These are phyloP conservation scores for Whalleya microplaca DNA, from an alignment of 2,329 filamentous ascomycete species.

Conservation along the genomic window DNA sequence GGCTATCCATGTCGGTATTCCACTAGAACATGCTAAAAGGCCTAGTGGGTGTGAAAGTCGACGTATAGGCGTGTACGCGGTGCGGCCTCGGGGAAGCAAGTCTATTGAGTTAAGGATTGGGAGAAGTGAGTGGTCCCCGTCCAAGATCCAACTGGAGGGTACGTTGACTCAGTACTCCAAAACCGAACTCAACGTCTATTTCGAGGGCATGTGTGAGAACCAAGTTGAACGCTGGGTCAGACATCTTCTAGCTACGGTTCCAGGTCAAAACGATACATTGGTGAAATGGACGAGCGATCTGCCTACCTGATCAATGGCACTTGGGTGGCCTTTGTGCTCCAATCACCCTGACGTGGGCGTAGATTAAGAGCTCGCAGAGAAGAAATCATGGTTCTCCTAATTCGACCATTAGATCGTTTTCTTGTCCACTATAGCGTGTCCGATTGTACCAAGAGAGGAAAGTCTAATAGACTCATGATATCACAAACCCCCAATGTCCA, in stretches of 20 bases:
- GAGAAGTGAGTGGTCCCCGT: neutral
- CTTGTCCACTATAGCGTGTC: too few relatives aligned
- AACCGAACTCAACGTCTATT: conserved; percentile 5
- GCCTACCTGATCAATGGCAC: neutral
- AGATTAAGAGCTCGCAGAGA: too few relatives aligned
- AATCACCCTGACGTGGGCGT: neutral
- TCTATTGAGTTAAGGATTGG: conserved; percentile 7
- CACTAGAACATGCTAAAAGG: neutral
- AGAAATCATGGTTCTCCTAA: too few relatives aligned
- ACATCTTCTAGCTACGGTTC: conserved; percentile 9
- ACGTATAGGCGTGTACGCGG: conserved; percentile 7
- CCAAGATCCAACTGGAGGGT: neutral
- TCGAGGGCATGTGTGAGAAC: conserved; percentile 2
- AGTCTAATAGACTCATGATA: too few relatives aligned
- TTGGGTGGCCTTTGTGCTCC: neutral
- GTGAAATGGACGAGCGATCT: conserved; percentile 13
- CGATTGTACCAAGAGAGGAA: too few relatives aligned
- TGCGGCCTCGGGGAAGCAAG: neutral
- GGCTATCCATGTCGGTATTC: conserved; percentile 15
- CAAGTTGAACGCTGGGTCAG: conserved; percentile 5
- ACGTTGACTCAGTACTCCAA: neutral
- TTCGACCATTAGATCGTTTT: too few relatives aligned
- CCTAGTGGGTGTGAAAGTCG: too few relatives aligned
- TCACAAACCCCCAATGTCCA: too few relatives aligned
- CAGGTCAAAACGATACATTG: conserved; percentile 11